These are phyloP conservation scores for Aspergillus indologenus DNA, from an alignment of 495 filamentous ascomycete genomes.

Conservation along the genomic window DNA sequence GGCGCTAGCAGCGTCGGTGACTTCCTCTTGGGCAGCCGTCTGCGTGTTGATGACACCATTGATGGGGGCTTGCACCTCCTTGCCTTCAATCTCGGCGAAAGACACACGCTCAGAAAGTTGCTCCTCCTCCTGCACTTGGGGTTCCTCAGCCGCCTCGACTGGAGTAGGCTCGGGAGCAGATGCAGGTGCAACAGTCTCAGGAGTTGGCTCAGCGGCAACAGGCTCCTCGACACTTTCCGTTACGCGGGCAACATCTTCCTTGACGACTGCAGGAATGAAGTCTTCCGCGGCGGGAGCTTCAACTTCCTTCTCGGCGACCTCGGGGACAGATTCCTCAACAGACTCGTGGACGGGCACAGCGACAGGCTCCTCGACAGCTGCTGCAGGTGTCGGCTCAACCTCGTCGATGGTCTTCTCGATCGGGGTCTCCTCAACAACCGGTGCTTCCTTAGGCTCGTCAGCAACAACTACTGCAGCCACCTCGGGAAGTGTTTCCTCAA, in stretches of 20 bases:
- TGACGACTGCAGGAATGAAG: slow-evolving; percentile 1
- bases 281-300: slow-evolving; percentile 8
- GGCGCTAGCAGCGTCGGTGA: neutral
- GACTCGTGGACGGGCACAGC: slow-evolving; percentile 1
- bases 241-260: slow-evolving; percentile 6
- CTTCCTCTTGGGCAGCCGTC: slow-evolving; percentile 6
- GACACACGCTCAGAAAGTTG: neutral
- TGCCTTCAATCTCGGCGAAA: neutral
- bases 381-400: neutral
- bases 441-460: slow-evolving; percentile 11
- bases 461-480: slow-evolving; percentile 6
- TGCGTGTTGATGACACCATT: neutral
- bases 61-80: neutral
- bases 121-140: slow-evolving; percentile 7
- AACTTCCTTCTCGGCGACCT: slow-evolving; percentile 7
- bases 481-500: neutral
- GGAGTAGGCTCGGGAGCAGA: slow-evolving; percentile 1
- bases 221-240: slow-evolving; percentile 1
- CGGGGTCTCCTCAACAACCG: neutral
- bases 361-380: slow-evolving; percentile 4
- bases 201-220: slow-evolving; percentile 1
- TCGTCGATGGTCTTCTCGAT: neutral
- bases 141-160: neutral
- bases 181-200: slow-evolving; percentile 5
- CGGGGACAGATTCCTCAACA: slow-evolving; percentile 13